Percentiles rank a stretch among this genome's conserved stretches.
phyloP scores from a whole-genome alignment of 2,329 filamentous ascomycete genomes.

The Xylariales sp. region DNA sequence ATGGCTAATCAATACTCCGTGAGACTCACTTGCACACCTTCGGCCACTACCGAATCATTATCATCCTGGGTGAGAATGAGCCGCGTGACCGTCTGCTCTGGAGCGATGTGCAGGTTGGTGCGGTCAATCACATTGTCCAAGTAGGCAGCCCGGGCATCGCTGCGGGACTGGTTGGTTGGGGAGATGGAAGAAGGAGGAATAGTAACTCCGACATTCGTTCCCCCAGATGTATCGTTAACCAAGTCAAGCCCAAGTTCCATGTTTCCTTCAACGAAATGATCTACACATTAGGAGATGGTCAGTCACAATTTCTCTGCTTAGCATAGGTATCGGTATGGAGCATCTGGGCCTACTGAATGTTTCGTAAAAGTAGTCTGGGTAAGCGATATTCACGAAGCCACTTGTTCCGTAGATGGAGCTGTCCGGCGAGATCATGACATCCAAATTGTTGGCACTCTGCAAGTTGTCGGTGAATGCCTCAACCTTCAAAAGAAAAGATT shows the following conservation, averaged over 20 bases:
- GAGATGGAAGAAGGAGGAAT: not conserved
- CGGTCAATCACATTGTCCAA: constrained; percentile 1
- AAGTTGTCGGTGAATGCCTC: constrained; percentile 5
- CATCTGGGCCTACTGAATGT: constrained; percentile 2
- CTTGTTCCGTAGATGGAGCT: constrained; percentile 2
- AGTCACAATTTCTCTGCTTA: not conserved
- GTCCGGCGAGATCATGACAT: constrained; percentile 1
- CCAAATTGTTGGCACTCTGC: not conserved
- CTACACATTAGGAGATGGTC: not conserved
- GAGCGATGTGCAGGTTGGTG: constrained; percentile 3
- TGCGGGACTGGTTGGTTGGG: not conserved
- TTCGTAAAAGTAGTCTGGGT: constrained; percentile 3
- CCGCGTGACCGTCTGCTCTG: constrained; percentile 1
- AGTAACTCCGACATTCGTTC: constrained; percentile 2
- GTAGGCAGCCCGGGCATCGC: constrained; percentile 4
- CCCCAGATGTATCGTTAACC: constrained; percentile 1
- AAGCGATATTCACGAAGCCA: constrained; percentile 1
- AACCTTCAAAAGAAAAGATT: not conserved
- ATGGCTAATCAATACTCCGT: not conserved
- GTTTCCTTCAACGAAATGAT: constrained; percentile 4
- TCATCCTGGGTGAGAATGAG: constrained; percentile 1
- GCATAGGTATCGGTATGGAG: not conserved
- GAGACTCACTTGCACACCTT: constrained; percentile 1
- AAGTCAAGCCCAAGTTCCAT: constrained; percentile 3
- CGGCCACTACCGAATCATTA: not conserved